phyloP scores from a whole-genome alignment of 495 filamentous ascomycete species.

The Haplographium delicatum region DNA sequence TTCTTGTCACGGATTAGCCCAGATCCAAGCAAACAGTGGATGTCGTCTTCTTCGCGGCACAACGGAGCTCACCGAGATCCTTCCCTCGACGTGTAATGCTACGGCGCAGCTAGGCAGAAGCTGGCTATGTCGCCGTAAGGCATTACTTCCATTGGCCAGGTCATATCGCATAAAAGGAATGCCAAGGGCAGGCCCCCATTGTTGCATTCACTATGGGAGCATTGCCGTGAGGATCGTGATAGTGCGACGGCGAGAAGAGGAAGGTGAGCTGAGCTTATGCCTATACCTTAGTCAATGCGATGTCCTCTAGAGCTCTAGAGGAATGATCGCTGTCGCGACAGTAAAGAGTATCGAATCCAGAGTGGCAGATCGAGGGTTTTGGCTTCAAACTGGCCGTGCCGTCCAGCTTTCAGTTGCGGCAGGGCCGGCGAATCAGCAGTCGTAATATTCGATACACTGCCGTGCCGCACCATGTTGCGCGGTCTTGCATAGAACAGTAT shows the following conservation, averaged over 20 bases:
- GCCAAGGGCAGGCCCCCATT: slow-evolving; percentile 14
- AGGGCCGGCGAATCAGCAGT: slow-evolving; percentile 7
- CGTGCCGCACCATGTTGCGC: slow-evolving; percentile 4
- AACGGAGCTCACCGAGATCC: background rate
- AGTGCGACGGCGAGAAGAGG: slow-evolving; percentile 18
- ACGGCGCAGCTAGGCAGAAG: slow-evolving; percentile 16
- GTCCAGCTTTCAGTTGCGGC: slow-evolving; percentile 14
- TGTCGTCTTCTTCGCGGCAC: background rate
- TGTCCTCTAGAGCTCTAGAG: background rate
- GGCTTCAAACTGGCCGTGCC: slow-evolving; percentile 4
- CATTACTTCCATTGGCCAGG: slow-evolving; percentile 20
- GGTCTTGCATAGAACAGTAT: slow-evolving; percentile 4
- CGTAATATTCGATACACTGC: slow-evolving; percentile 8
- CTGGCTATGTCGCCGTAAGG: slow-evolving; percentile 13
- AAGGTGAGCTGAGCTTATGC: slow-evolving; percentile 14
- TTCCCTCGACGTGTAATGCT: slow-evolving; percentile 10
- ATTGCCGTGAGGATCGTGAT: slow-evolving; percentile 18
- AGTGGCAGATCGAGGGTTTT: slow-evolving; percentile 10
- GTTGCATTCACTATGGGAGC: slow-evolving; percentile 10
- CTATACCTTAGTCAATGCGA: background rate
- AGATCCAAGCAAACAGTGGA: slow-evolving; percentile 3
- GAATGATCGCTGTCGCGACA: slow-evolving; percentile 13
- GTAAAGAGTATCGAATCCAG: slow-evolving; percentile 7
- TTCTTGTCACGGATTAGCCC: slow-evolving; percentile 12
- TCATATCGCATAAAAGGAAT: slow-evolving; percentile 17